phyloP scores from a whole-genome alignment of 805 yeast genomes.

The Schwanniomyces polymorphus region DNA sequence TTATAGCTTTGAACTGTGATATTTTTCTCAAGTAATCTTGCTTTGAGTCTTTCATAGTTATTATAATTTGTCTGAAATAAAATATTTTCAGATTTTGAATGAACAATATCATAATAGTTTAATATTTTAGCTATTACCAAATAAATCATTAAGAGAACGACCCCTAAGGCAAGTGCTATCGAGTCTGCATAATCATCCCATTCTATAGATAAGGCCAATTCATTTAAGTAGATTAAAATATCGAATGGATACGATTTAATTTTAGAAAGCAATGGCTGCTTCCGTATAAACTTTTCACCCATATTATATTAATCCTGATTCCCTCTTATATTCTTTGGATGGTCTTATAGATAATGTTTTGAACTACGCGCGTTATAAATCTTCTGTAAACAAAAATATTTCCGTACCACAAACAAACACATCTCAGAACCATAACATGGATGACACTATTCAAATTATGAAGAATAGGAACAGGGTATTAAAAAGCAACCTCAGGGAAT shows the following conservation, averaged over 20 bases:
- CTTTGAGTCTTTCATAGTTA: slow-evolving; percentile 31
- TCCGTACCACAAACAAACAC: not conserved
- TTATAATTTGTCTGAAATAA: slow-evolving; percentile 36
- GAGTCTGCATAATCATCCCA: slow-evolving; percentile 39
- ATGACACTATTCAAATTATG: slow-evolving; percentile 8
- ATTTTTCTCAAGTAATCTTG: slow-evolving; percentile 4
- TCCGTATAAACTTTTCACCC: slow-evolving; percentile 17
- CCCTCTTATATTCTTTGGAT: not conserved
- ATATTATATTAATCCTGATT: not conserved
- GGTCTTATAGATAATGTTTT: not conserved
- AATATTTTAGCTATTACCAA: slow-evolving; percentile 19
- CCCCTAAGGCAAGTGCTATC: slow-evolving; percentile 32
- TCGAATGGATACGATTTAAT: slow-evolving; percentile 39
- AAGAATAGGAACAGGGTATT: slow-evolving; percentile 7
- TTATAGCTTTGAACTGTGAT: not conserved
- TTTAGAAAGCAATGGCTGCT: slow-evolving; percentile 27
- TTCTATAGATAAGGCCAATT: slow-evolving; percentile 36
- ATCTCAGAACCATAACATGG: not conserved
- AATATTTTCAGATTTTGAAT: slow-evolving; percentile 26
- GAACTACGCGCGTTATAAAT: not conserved
- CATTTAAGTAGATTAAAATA: slow-evolving; percentile 33
- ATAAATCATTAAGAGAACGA: slow-evolving; percentile 15
- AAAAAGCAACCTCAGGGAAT: slow-evolving; percentile 7
- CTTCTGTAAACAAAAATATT: not conserved
- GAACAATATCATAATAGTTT: slow-evolving; percentile 23